A percentile compares a stretch with the other conserved stretches of the same genome.
These are phyloP conservation scores for Crassisporium funariophilum DNA, from an alignment of 768 basidiomycete species.

Conservation along the genomic window DNA sequence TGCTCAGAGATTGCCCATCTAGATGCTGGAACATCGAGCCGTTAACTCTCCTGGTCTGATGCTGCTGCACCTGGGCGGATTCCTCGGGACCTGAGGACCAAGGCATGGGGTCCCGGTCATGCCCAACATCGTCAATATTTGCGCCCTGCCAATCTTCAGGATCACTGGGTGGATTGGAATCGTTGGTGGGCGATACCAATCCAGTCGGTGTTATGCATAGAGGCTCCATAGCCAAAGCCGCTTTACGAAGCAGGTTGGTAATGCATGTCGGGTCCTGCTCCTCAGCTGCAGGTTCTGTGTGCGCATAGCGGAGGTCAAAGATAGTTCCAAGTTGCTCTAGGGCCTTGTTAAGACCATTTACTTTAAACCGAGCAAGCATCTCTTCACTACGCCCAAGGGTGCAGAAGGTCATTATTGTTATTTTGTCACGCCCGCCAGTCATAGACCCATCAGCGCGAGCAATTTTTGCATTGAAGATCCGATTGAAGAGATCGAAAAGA, in stretches of 20 bases:
- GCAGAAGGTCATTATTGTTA: too few species aligned
- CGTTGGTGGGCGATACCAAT: neutral
- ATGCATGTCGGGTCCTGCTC: neutral
- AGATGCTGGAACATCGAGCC: neutral
- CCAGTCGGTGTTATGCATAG: neutral
- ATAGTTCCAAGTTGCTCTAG: neutral
- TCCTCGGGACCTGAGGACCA: conserved; percentile 14
- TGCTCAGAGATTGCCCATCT: too few species aligned
- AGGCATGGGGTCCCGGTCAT: conserved; percentile 30
- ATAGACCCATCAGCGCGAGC: neutral
- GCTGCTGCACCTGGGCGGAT: neutral
- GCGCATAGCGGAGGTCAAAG: neutral
- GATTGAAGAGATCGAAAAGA: neutral
- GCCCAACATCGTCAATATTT: neutral
- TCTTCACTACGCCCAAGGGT: too few species aligned
- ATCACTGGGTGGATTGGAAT: neutral
- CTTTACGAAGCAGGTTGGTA: neutral
- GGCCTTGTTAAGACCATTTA: too few species aligned
- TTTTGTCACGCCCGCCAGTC: neutral
- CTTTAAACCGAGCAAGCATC: too few species aligned
- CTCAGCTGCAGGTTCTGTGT: neutral
- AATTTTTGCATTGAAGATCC: neutral
- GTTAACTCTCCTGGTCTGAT: neutral
- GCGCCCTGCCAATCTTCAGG: neutral
- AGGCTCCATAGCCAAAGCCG: neutral